Conservation (phyloP, 2,329 filamentous ascomycete species). For the Whalleya microplaca region DNA sequence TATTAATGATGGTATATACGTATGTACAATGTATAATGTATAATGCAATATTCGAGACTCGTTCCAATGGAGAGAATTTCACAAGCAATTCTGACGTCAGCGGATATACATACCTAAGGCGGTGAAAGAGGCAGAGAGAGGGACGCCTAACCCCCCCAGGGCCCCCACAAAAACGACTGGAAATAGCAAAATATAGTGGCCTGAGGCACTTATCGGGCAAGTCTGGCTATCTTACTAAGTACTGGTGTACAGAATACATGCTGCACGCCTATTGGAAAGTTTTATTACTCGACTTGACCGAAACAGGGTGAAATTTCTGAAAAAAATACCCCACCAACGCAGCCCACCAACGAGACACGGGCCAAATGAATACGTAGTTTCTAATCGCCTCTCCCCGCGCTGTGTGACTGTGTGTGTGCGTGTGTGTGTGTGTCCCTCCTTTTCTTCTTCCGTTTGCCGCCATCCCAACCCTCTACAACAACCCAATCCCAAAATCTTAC, state of each 20-base stretch:
- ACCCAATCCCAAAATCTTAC: background rate
- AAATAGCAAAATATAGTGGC: background rate
- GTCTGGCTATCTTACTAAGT: no score
- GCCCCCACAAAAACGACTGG: background rate
- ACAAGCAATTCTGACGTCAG: conserved; percentile 21
- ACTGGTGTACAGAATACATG: no score
- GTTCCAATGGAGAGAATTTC: background rate
- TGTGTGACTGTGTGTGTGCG: no score
- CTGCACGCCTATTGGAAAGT: background rate
- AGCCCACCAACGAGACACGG: background rate
- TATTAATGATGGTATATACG: no score
- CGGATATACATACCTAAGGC: conserved; percentile 1
- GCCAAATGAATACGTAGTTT: background rate
- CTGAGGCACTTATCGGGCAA: conserved; percentile 4
- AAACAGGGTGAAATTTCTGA: conserved; percentile 17
- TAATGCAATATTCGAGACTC: background rate
- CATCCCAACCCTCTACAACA: conserved; percentile 1
- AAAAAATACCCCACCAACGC: conserved; percentile 7
- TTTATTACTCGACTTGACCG: conserved; percentile 4
- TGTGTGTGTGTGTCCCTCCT: conserved; percentile 13
- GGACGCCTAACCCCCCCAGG: no score
- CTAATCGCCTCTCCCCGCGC: no score
- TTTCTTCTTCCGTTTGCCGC: background rate
- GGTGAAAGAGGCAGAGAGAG: conserved; percentile 13
- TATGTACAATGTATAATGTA: background rate